phyloP scores from a whole-genome alignment of 2,329 filamentous ascomycete genomes.

The Colletotrichum neosansevieriae region DNA sequence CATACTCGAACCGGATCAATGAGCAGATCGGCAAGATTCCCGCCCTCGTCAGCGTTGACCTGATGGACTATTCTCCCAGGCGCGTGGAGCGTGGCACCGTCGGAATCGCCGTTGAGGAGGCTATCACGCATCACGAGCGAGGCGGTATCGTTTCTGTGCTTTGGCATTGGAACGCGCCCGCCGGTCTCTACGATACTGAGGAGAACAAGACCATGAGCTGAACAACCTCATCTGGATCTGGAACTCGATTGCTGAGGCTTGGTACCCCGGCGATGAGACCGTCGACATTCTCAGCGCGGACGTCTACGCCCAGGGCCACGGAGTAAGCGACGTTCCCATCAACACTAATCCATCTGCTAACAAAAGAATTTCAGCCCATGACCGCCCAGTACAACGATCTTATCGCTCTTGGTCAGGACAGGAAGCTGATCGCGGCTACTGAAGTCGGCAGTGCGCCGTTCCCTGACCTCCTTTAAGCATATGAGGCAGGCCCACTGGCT shows the following conservation, averaged over 20 bases:
- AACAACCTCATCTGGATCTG: slow-evolving; percentile 64
- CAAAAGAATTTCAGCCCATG: slow-evolving; percentile 48
- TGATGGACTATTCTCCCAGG: slow-evolving; percentile 63
- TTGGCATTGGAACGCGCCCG: slow-evolving; percentile 63
- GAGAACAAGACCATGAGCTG: slow-evolving; percentile 57
- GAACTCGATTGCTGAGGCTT: slow-evolving; percentile 58
- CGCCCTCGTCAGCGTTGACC: slow-evolving; percentile 58
- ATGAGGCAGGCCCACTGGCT: slow-evolving; percentile 61
- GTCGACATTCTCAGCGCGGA: slow-evolving; percentile 62
- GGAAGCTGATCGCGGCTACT: slow-evolving; percentile 60
- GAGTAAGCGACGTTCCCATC: slow-evolving; percentile 47
- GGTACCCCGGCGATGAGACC: slow-evolving; percentile 60
- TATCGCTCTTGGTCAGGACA: slow-evolving; percentile 56
- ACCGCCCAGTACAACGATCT: slow-evolving; percentile 58
- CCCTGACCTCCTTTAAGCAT: slow-evolving; percentile 55
- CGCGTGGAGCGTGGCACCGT: slow-evolving; percentile 56
- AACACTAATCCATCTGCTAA: too few species aligned
- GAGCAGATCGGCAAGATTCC: slow-evolving; percentile 60
- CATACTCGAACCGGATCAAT: slow-evolving; percentile 56
- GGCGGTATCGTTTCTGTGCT: slow-evolving; percentile 61
- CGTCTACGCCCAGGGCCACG: slow-evolving; percentile 58
- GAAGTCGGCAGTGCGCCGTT: slow-evolving; percentile 61
- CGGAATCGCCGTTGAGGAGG: slow-evolving; percentile 58
- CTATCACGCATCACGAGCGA: slow-evolving; percentile 55
- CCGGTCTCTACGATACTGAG: slow-evolving; percentile 59